Base-by-base conservation (phyloP, 1,284 basidiomycete species). In the Cryptococcus sp. region DNA sequence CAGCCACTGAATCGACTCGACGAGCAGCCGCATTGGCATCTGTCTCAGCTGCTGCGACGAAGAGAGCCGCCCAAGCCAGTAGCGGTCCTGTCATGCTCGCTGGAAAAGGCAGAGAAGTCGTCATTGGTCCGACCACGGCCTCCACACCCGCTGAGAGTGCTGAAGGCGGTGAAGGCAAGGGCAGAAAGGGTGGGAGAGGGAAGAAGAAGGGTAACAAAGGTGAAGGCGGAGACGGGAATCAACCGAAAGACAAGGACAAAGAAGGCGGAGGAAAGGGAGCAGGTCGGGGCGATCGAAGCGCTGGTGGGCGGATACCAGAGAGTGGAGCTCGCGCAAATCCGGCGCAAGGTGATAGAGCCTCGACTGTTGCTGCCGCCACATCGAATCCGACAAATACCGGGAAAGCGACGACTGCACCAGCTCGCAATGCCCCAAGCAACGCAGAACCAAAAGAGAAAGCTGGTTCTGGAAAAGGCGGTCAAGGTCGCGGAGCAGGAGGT, bases 81-180 rank as follows among this genome's bases (percentile, higher is more conserved):
- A 48, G 50, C 16, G 62, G 54, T 15, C 60, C 69, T 10, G 62
- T 65, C 38, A 67, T 72, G 70, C 64, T 75, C 16, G 75, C 70
- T 10, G 76, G 72, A 20, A 74, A 72, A 57, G 75, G 74, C 3
- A 56, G 74, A 35, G 69, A 68, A n/a, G 71, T 76, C 15, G 64
- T 60, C 20, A 65, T 72, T 30, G 30, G 30, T 35, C 30, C 30
- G 30, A 35, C 30, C 8, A 57, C 63, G 10, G 39, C 59, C 4
- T 41, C 63, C 2, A 42, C 61, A 20, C 47, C 40, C 17, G 45
- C 55, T 39, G 30, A 43, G 3, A 54, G 19, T 20, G 16, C 52
- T 47, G 59, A 55, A 23, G 47, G 47, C 49, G 41, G 62, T 52
- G 22, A 39, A 22, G 19, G 30, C 43, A 38, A 55, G 22, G 22